These are phyloP conservation scores for Candida orba DNA, from an alignment of 805 yeast genomes.

Conservation along the genomic window DNA sequence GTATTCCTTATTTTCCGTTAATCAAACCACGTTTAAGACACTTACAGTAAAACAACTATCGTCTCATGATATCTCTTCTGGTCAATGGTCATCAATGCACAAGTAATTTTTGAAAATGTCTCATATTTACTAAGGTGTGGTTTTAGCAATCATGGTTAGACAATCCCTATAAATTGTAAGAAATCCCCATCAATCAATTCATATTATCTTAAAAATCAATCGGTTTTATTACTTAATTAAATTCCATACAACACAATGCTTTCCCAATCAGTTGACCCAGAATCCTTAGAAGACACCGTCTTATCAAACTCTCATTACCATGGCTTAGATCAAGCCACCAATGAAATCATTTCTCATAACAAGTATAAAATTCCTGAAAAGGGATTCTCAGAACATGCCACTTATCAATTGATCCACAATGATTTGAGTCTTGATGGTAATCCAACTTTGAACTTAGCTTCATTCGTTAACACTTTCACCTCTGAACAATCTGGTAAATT, in stretches of 20 bases:
- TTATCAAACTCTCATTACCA: slow-evolving; percentile 22
- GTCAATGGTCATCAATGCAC: too few relatives aligned
- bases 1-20: too few relatives aligned
- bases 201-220: background rate
- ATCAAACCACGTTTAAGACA: too few relatives aligned
- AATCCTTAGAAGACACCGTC: slow-evolving; percentile 25
- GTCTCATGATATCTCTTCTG: too few relatives aligned
- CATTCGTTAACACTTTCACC: slow-evolving; percentile 75
- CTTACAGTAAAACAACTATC: too few relatives aligned
- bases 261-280: slow-evolving; percentile 25
- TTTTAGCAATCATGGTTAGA: too few relatives aligned
- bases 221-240: background rate
- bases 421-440: slow-evolving; percentile 79
- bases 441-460: slow-evolving; percentile 79
- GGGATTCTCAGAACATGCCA: slow-evolving; percentile 45
- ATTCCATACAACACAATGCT: slow-evolving; percentile 11
- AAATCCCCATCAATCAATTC: too few relatives aligned
- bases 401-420: slow-evolving; percentile 59
- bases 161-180: too few relatives aligned
- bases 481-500: slow-evolving; percentile 48
- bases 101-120: too few relatives aligned
- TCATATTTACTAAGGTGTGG: too few relatives aligned
- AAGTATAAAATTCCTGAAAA: slow-evolving; percentile 54
- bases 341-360: slow-evolving; percentile 20
- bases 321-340: slow-evolving; percentile 8